Evolutionary conservation across 192 early-diverging fungal species (phyloP), one percentile per base, ranked within the genome.

Genomic region (Linnemannia zychae): DNA sequence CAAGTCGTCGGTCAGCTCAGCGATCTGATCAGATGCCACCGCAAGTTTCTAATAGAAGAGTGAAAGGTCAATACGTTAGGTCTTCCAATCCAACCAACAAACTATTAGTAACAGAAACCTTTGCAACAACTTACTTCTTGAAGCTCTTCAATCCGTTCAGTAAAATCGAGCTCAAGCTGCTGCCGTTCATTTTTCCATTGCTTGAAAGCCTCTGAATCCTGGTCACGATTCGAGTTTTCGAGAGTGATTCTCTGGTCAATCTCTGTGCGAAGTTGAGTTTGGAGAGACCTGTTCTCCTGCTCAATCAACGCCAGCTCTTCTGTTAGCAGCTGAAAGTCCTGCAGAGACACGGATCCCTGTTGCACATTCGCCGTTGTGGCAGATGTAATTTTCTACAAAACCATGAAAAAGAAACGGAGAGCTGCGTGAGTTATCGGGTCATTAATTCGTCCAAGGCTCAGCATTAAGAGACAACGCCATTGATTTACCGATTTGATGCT

Each of bases 101-200:
- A 47, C 49, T 3, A 22, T 24, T 24, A 40, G 16, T 22, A 52
- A 71, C 31, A 13, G 24, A 72, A 57, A 18, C 1, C 7, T 24
- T 15, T 33, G 3, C 34, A 71, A n/a, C n/a, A 17, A 67, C 71
- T n/a, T 77, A 88, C 88, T 34, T 89, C 88, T 40, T 81, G 75
- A 24, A 89, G 66, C 0, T 83, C 81, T 38, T 89, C 74, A n/a
- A 89, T 31, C 17, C 34, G 72, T 37, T 76, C 74, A 0, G 63
- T 46, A 38, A 71, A 75, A 17, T 86, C 71, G 71, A 73, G 48
- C 44, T 89, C 84, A 16, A 83, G 38, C 15, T 78, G 79, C 5
- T 49, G 67, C 3, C 74, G 77, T 48, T 85, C 83, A 7, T 76
- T 74, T 13, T 76, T 67, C 83, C 83, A 85, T 47, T 76, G 52